Evolutionary conservation across 2,329 filamentous ascomycete species (phyloP).

Genomic region (Alternaria ventricosa): DNA sequence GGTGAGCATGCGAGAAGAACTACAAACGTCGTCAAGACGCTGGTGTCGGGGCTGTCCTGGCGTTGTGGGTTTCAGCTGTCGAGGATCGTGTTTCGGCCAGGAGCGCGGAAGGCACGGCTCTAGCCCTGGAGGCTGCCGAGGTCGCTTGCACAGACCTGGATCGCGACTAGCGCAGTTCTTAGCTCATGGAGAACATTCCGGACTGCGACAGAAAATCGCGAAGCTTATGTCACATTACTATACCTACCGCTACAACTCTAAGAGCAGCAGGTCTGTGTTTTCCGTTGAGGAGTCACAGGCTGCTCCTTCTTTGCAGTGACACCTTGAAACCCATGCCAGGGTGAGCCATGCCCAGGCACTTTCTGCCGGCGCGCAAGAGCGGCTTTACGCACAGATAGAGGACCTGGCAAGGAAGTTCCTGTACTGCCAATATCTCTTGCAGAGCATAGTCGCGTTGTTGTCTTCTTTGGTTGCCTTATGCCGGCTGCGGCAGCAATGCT

Average conservation of each 20-base stretch:
- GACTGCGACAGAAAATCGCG: not conserved
- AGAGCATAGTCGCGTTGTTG: not conserved
- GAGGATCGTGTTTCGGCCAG: constrained; percentile 24
- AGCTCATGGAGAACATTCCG: not conserved
- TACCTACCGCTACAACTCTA: not conserved
- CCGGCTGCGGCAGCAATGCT: not conserved
- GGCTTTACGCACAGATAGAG: not conserved
- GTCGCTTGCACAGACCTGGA: not conserved
- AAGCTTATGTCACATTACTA: not conserved
- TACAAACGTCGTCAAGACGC: constrained; percentile 24
- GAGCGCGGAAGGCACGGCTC: constrained; percentile 3
- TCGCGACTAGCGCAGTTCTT: not conserved
- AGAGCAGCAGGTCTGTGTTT: not conserved
- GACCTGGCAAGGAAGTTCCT: not conserved
- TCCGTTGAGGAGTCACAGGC: not conserved
- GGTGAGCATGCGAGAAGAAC: constrained; percentile 7
- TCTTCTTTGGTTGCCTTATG: not conserved
- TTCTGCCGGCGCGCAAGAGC: not conserved
- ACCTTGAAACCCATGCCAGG: not conserved
- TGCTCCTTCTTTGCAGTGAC: not conserved
- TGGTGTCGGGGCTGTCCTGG: constrained; percentile 32
- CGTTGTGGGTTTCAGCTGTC: constrained; percentile 30
- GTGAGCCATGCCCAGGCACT: not conserved
- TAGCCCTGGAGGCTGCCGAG: not conserved
- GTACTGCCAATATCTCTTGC: not conserved